Evolutionary conservation across 2,329 filamentous ascomycete species (phyloP).

Genomic region (Colletotrichum lupini): DNA sequence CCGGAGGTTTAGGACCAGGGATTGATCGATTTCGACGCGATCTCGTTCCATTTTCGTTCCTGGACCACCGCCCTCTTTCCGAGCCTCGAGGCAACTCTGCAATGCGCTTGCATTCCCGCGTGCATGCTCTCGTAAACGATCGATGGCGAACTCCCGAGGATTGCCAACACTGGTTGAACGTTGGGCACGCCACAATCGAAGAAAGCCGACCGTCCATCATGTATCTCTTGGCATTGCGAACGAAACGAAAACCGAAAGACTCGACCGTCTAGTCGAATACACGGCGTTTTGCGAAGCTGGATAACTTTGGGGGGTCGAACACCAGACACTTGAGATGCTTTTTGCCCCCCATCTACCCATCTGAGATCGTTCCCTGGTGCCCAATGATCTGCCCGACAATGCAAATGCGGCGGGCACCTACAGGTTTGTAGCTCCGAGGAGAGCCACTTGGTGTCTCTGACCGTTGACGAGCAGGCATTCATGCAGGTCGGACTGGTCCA

Average conservation of each 20-base stretch:
- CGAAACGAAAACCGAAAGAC: background rate
- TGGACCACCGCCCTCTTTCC: background rate
- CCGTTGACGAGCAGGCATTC: background rate
- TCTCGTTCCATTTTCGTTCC: background rate
- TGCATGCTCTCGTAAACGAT: background rate
- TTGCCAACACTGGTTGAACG: background rate
- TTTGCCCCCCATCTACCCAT: background rate
- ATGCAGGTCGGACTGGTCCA: background rate
- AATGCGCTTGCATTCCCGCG: background rate
- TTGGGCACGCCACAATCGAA: background rate
- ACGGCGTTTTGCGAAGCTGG: background rate
- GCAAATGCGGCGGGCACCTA: background rate
- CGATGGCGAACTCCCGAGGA: background rate
- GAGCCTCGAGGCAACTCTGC: background rate
- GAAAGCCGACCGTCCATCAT: background rate
- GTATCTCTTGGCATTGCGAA: background rate
- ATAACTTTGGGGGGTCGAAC: background rate
- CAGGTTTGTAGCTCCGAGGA: background rate
- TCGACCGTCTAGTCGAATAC: background rate
- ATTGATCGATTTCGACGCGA: background rate
- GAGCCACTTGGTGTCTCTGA: background rate
- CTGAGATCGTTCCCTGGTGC: background rate
- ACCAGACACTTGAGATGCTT: background rate
- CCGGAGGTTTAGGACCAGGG: background rate
- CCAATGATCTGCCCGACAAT: background rate